Base-by-base conservation (phyloP, 441 rosid genomes). In the Manihot esculenta region DNA sequence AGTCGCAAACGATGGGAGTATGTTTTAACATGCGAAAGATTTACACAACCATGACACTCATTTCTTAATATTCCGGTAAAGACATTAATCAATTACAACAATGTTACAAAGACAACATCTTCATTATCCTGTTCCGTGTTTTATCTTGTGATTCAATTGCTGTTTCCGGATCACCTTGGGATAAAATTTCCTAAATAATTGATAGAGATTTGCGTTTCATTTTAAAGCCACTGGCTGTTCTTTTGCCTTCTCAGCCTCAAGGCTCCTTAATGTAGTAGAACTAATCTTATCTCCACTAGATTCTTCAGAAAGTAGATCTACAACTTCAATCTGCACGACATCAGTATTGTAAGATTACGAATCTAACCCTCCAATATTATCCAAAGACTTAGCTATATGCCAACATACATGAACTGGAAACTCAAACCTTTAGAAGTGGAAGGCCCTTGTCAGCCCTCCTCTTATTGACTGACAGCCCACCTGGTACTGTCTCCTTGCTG, bases 401-500 rank as follows among this genome's bases (percentile, higher is more conserved):
- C 42, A 38, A 38, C 7, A 38, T 38, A 7, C 8, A 27, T 6
- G 23, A 30, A 60, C 0, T 42, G 15, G n/a, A 5, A 73, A 73
- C 42, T 64, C 76, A 38, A 79, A 94, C 99, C 97, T 89, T 89
- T 44, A 92, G 85, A 74, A 83, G 87, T 2, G 93, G 75, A 58
- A 93, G 89, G 12, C 88, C 87, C 73, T 81, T 81, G 10, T 87
- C 98, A 12, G 86, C 87, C 83, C 97, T 87, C 80, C 87, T 91
- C 80, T 80, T 84, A 60, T 93, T 95, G 17, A 91, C 97, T 0
- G 98, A 88, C 53, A 91, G 68, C 53, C 91, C 99, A 61, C 98
- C 98, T 0, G 91, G 89, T 69, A 95, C 65, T 0, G 98, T 95
- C 90, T 92, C 99, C 73, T 89, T 88, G 82, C 98, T 95, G 87